Percentiles rank a stretch among this genome's conserved stretches.
Conservation (phyloP, 352 stramenopile species). For the Globisporangium acanthophoron region DNA sequence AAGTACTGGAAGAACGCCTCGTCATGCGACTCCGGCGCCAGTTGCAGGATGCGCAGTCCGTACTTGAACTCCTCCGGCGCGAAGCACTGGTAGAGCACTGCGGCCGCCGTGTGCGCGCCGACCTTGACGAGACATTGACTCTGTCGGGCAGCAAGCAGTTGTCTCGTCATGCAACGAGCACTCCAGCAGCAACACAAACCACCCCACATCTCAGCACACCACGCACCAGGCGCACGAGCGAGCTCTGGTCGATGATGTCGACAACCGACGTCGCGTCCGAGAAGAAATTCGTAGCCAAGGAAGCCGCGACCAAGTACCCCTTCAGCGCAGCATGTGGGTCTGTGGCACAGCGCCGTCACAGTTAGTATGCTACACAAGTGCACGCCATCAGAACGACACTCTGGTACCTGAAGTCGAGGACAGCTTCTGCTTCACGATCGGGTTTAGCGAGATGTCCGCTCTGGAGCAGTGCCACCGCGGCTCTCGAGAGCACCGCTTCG, state of each 20-base stretch:
- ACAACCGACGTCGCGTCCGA: conserved; percentile 59
- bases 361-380: neutral
- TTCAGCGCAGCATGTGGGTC: conserved; percentile 60
- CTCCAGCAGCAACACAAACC: neutral
- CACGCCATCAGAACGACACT: neutral
- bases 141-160: conserved; percentile 17
- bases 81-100: conserved; percentile 84
- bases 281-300: conserved; percentile 80
- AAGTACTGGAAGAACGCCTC: conserved; percentile 84
- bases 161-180: neutral
- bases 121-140: conserved; percentile 82
- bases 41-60: conserved; percentile 69
- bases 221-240: conserved; percentile 73
- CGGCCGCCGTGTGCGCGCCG: conserved; percentile 71
- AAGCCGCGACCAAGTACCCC: conserved; percentile 72
- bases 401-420: conserved; percentile 48
- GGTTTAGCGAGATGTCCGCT: conserved; percentile 66
- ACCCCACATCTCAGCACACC: neutral
- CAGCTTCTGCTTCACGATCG: conserved; percentile 63
- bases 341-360: conserved; percentile 13
- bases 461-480: conserved; percentile 73
- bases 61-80: conserved; percentile 75
- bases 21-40: conserved; percentile 66
- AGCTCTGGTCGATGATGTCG: conserved; percentile 81
- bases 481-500: conserved; percentile 59